These are phyloP conservation scores for Cercophora samala DNA, from an alignment of 495 filamentous ascomycete species.

Conservation along the genomic window DNA sequence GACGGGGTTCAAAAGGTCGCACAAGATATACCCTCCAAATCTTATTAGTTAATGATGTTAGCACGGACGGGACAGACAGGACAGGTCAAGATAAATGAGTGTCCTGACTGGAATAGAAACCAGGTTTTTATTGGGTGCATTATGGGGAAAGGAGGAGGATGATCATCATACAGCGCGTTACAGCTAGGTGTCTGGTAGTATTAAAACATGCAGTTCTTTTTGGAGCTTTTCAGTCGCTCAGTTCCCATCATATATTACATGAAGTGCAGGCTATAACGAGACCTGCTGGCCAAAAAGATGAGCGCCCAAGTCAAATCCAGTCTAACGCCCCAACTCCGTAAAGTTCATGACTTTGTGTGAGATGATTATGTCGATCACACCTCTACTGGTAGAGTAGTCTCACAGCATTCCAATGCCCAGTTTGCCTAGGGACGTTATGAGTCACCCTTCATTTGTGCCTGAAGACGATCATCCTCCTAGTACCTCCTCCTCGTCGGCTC, in stretches of 20 bases:
- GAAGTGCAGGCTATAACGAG: background rate
- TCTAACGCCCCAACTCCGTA: background rate
- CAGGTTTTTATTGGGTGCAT: background rate
- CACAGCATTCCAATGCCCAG: too few relatives aligned
- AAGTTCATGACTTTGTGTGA: background rate
- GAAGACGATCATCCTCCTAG: slow-evolving; percentile 32
- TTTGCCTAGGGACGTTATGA: too few relatives aligned
- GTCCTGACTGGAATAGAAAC: background rate
- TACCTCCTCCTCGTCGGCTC: slow-evolving; percentile 70
- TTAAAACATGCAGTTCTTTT: background rate
- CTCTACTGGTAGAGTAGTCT: background rate
- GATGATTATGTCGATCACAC: too few relatives aligned
- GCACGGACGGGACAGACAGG: background rate
- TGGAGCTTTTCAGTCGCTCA: background rate
- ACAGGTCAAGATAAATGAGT: background rate
- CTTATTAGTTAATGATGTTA: slow-evolving; percentile 1
- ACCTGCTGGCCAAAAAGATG: background rate
- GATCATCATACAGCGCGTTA: background rate
- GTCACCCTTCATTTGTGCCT: too few relatives aligned
- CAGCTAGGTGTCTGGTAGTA: background rate
- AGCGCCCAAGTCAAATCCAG: background rate
- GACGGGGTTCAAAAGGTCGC: background rate
- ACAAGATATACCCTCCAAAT: slow-evolving; percentile 27
- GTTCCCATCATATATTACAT: background rate
- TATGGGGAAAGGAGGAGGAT: background rate